Percentiles rank a stretch among this genome's conserved stretches.
Conservation (phyloP, 805 yeast species). For the Hemisphaericaspora nanyangensis region DNA sequence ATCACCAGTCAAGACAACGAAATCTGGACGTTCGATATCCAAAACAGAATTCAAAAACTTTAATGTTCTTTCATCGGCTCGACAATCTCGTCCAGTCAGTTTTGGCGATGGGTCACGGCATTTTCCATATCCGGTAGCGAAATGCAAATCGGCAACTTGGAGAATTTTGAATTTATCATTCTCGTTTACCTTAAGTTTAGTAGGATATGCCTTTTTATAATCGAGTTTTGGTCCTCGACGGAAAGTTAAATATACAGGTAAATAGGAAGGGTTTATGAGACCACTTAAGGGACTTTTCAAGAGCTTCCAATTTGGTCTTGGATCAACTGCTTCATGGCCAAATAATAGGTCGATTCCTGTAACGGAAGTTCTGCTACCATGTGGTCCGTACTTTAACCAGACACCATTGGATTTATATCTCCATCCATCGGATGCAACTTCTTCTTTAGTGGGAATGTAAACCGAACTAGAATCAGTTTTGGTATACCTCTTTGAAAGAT, state of each 20-base stretch:
- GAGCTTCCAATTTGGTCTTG: conserved; percentile 67
- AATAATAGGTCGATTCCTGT: conserved; percentile 66
- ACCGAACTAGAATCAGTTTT: no score
- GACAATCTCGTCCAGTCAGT: conserved; percentile 46
- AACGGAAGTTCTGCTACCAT: conserved; percentile 33
- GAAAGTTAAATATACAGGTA: conserved; percentile 26
- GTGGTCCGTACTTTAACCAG: conserved; percentile 56
- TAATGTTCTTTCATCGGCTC: conserved; percentile 74
- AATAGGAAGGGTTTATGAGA: conserved; percentile 16
- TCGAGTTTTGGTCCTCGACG: conserved; percentile 33
- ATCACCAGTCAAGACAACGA: conserved; percentile 88
- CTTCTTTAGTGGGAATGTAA: conserved; percentile 30
- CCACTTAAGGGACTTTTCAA: conserved; percentile 21
- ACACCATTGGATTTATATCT: conserved; percentile 43
- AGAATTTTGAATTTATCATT: conserved; percentile 66
- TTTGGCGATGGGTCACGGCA: conserved; percentile 75
- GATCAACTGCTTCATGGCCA: conserved; percentile 72
- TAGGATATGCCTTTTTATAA: conserved; percentile 20
- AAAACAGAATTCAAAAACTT: conserved; percentile 58
- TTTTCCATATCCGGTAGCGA: conserved; percentile 75
- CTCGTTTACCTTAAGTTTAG: conserved; percentile 29
- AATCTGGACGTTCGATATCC: conserved; percentile 75
- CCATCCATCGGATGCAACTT: conserved; percentile 46
- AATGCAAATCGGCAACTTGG: conserved; percentile 90
- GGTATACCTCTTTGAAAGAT: conserved; percentile 1